phyloP scores from a whole-genome alignment of 768 basidiomycete genomes.

The Omphalotus guepiniiformis region DNA sequence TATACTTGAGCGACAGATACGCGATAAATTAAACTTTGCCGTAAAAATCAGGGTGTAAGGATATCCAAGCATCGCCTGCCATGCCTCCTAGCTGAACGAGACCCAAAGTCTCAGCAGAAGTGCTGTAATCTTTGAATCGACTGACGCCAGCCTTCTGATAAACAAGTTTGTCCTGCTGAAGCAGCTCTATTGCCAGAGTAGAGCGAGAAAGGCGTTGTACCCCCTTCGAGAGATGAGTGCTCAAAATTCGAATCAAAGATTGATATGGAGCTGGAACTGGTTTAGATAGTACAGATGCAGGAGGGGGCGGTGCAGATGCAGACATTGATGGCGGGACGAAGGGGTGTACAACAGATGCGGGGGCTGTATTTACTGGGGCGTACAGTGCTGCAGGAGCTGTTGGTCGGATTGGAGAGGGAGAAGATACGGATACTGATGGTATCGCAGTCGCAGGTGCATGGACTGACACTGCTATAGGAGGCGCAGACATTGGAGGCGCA shows the following conservation, averaged over 20 bases:
- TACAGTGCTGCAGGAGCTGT: no score
- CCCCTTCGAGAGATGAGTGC: slow-evolving; percentile 28
- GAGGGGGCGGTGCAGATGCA: no score
- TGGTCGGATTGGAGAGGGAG: no score
- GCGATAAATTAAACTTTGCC: not conserved
- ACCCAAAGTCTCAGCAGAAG: not conserved
- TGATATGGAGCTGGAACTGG: slow-evolving; percentile 25
- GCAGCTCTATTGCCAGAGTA: slow-evolving; percentile 29
- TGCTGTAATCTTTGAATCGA: not conserved
- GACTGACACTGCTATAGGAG: not conserved
- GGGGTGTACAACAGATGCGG: no score
- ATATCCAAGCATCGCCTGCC: not conserved
- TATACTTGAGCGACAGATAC: no score
- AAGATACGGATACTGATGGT: not conserved
- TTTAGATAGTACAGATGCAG: no score
- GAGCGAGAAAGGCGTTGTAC: slow-evolving; percentile 31
- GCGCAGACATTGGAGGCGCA: not conserved
- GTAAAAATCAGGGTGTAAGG: not conserved
- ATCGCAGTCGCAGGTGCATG: not conserved
- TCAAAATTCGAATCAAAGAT: slow-evolving; percentile 31
- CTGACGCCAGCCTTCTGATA: not conserved
- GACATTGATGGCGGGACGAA: no score
- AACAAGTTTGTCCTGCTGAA: slow-evolving; percentile 15
- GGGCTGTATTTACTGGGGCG: no score
- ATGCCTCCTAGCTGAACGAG: not conserved